Evolutionary conservation across 1,284 basidiomycete genomes (phyloP).

Genomic region (Cystobasidiaceae sp.): DNA sequence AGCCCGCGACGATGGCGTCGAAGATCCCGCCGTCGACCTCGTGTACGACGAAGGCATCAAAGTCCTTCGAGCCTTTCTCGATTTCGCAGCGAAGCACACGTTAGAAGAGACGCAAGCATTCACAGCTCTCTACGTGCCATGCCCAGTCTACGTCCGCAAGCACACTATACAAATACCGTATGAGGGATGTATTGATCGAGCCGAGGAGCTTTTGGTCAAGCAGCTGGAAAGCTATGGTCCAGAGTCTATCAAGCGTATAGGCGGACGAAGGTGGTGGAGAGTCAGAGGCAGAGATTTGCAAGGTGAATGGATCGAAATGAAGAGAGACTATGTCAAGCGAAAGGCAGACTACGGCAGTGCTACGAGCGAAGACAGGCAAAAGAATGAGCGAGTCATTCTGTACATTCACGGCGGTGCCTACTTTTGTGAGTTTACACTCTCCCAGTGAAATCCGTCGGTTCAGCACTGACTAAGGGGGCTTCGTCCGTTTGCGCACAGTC

Average conservation of each 20-base stretch:
- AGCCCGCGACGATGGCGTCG: not conserved
- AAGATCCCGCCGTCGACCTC: constrained; percentile 36
- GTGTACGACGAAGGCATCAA: constrained; percentile 38
- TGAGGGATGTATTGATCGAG: constrained; percentile 41
- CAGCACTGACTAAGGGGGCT: no score
- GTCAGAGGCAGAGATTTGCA: constrained; percentile 39
- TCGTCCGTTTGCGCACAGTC: constrained; percentile 11
- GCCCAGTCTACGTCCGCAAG: constrained; percentile 46
- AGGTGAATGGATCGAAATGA: constrained; percentile 47
- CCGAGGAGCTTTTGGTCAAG: constrained; percentile 45
- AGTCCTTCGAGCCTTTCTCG: constrained; percentile 38
- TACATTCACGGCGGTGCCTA: constrained; percentile 46
- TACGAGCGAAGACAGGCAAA: not conserved
- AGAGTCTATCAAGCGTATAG: constrained; percentile 44
- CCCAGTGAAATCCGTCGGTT: no score
- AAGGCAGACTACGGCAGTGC: constrained; percentile 32
- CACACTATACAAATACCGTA: constrained; percentile 46
- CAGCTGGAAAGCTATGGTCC: constrained; percentile 45
- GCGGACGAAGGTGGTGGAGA: constrained; percentile 41
- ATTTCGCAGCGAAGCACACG: constrained; percentile 39
- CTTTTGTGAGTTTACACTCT: constrained; percentile 7
- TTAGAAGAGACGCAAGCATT: constrained; percentile 50
- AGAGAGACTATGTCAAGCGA: constrained; percentile 46
- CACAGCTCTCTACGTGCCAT: constrained; percentile 37
- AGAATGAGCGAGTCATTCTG: constrained; percentile 46